Evolutionary conservation across 129 eudicot species (phyloP).

Genomic region (Arctium minus): DNA sequence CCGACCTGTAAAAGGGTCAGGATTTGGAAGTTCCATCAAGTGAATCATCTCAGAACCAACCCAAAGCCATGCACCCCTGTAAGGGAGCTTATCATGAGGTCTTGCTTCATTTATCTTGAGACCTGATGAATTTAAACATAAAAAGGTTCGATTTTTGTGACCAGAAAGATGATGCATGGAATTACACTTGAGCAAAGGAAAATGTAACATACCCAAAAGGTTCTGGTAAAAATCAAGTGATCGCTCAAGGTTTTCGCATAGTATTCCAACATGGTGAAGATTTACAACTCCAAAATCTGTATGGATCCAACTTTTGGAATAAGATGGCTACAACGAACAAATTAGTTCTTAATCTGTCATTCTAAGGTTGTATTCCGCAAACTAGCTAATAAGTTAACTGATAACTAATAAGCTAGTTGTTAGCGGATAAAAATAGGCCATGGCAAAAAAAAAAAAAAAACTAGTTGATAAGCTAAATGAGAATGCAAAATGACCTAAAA

Average conservation of each 20-base stretch:
- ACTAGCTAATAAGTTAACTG: not conserved
- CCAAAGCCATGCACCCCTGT: slow-evolving; percentile 99
- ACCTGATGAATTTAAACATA: slow-evolving; percentile 37
- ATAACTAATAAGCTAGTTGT: not conserved
- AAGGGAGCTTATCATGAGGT: slow-evolving; percentile 95
- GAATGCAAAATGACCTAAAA: not conserved
- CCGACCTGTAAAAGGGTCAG: slow-evolving; percentile 79
- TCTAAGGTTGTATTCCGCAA: not conserved
- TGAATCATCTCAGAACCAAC: slow-evolving; percentile 98
- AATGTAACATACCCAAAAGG: slow-evolving; percentile 58
- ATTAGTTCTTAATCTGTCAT: too few species aligned
- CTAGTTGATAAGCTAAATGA: not conserved
- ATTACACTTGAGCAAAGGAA: not conserved
- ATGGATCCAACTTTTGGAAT: slow-evolving; percentile 10
- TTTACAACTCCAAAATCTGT: slow-evolving; percentile 90
- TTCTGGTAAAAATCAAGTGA: slow-evolving; percentile 90
- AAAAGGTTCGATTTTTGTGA: not conserved
- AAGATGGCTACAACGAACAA: not conserved
- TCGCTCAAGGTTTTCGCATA: slow-evolving; percentile 92
- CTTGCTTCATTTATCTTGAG: slow-evolving; percentile 92
- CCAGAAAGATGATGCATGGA: not conserved
- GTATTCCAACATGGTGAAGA: slow-evolving; percentile 87
- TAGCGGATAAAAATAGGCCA: too few species aligned
- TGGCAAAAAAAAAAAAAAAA: not conserved
- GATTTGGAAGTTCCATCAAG: slow-evolving; percentile 95